Base-by-base conservation (phyloP, 225 moss, liverwort and hornwort genomes). In the Lunularia cruciata region DNA sequence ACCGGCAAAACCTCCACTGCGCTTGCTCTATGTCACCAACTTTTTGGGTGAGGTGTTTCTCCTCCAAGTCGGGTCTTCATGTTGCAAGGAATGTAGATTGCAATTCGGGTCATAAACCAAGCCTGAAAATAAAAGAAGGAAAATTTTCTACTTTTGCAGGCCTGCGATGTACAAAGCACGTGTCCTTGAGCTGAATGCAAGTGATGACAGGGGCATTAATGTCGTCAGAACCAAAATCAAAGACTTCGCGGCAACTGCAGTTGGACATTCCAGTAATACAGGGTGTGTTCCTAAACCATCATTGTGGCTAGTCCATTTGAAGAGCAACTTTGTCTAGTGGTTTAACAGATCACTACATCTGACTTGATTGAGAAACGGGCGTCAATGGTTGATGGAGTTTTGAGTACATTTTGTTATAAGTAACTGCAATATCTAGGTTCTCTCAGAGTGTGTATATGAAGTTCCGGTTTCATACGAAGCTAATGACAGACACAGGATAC, bases 1-100 rank as follows among this genome's bases (percentile, higher is more conserved):
- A 98, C 96, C 11, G 96, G 96, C 45, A 98, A 98, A 79, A 98
- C 96, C 5, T 90, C 96, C 19, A 98, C 96, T 1, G 96, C 90
- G 15, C 96, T 98, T 53, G 96, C 96, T 38, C 81, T 98, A 39
- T 89, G 90, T 35, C 96, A 93, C 68, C 92, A 98, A 74, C 87
- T 98, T 14, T 98, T 92, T 47, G 96, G 96, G 90, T 91, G 65
- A 23, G 72, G 26, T 40, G 20, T 40, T 26, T 26, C 1, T 40
- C 40, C 40, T 40, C 40, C 40, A 40, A 40, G 13, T 40, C 40
- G 40, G 40, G 13, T 40, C 13, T n/a, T n/a, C n/a, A 40, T 40
- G 40, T 27, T 54, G 25, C 6, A 8, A 20, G 54, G 31, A 28
- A n/a, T n/a, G n/a, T n/a, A n/a, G n/a, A n/a, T n/a, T n/a, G n/a